A percentile compares a stretch with the other conserved stretches of the same genome.
These are phyloP conservation scores for Phialophora expanda DNA, from an alignment of 2,329 filamentous ascomycete genomes.

Conservation along the genomic window DNA sequence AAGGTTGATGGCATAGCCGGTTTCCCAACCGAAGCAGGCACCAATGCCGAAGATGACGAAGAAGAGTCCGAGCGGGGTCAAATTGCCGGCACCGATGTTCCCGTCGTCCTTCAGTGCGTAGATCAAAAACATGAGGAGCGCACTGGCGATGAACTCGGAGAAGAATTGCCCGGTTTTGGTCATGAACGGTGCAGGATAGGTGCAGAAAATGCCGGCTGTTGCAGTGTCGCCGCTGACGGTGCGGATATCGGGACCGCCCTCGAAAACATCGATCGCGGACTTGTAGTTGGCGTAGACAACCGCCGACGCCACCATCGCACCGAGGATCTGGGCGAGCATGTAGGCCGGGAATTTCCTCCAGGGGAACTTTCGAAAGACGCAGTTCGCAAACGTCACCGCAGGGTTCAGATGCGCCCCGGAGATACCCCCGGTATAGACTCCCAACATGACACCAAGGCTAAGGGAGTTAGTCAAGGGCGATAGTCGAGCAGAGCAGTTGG, in stretches of 20 bases:
- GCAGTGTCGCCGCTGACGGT: constrained; percentile 66
- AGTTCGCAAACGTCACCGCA: constrained; percentile 74
- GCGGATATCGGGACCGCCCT: constrained; percentile 63
- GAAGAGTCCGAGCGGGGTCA: constrained; percentile 68
- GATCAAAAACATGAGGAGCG: constrained; percentile 73
- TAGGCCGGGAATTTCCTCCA: constrained; percentile 75
- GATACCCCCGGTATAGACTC: constrained; percentile 64
- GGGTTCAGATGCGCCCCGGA: constrained; percentile 72
- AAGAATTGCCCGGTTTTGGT: constrained; percentile 71
- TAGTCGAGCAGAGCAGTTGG: neutral
- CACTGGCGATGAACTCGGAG: constrained; percentile 71
- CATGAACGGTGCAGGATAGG: constrained; percentile 68
- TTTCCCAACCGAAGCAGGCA: constrained; percentile 76
- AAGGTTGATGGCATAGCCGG: constrained; percentile 75
- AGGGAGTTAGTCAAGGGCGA: constrained; percentile 45
- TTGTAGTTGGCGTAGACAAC: constrained; percentile 69
- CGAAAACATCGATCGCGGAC: constrained; percentile 67
- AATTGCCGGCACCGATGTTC: constrained; percentile 59
- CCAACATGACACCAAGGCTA: constrained; percentile 70
- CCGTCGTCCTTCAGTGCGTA: constrained; percentile 65
- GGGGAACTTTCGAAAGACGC: constrained; percentile 69
- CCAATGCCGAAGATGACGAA: constrained; percentile 76
- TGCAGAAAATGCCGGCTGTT: constrained; percentile 74
- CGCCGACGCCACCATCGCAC: constrained; percentile 66
- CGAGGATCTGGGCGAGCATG: constrained; percentile 67